Conservation (phyloP, 768 basidiomycete genomes). For the Tubosaeta sp. region DNA sequence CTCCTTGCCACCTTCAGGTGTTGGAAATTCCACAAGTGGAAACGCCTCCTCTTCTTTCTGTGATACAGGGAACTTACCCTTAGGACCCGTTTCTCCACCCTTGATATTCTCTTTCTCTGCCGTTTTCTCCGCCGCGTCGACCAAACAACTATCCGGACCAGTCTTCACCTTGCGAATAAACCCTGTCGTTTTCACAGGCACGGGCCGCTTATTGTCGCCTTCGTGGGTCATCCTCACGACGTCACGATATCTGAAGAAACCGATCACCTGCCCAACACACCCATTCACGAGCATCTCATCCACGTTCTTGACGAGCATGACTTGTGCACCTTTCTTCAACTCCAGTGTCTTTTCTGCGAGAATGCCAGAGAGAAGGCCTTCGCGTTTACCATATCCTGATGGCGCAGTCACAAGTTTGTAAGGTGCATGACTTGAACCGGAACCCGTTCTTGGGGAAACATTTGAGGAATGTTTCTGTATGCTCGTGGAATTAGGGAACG, state of each 20-base stretch:
- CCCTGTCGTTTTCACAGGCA: constrained; percentile 28
- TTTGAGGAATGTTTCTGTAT: constrained; percentile 2
- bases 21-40: constrained; percentile 46
- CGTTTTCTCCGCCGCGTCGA: constrained; percentile 2
- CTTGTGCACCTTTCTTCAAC: constrained; percentile 60
- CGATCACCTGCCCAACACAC: constrained; percentile 56
- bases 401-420: constrained; percentile 22
- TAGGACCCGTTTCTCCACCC: constrained; percentile 14
- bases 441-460: neutral
- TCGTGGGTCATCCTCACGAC: constrained; percentile 16
- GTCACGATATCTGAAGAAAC: constrained; percentile 38
- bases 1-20: constrained; percentile 38
- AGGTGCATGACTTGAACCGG: constrained; percentile 21
- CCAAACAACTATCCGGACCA: constrained; percentile 25
- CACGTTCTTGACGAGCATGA: constrained; percentile 70
- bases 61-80: constrained; percentile 25
- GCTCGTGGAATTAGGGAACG: constrained; percentile 21
- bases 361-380: constrained; percentile 56
- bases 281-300: constrained; percentile 64
- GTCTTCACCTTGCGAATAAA: constrained; percentile 34
- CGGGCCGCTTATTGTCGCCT: constrained; percentile 21
- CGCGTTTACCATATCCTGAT: constrained; percentile 33
- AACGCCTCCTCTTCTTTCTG: constrained; percentile 39
- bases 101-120: constrained; percentile 34
- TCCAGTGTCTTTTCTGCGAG: constrained; percentile 53